Conservation (phyloP, 139 green algal species). For the Chlamydomonas schloesseri region DNA sequence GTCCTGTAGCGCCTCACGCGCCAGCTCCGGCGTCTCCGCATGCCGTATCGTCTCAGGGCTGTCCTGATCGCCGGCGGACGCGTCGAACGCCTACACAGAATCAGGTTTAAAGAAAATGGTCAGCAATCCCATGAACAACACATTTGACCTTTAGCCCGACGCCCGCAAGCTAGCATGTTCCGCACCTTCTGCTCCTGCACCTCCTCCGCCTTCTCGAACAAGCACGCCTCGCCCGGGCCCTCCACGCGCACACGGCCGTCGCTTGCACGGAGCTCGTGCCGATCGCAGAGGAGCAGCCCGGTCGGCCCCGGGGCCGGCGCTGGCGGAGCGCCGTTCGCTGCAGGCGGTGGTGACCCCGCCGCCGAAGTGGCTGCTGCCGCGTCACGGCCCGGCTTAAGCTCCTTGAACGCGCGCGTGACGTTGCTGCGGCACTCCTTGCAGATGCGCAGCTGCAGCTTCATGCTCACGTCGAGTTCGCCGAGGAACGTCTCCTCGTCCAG, state of each 20-base stretch:
- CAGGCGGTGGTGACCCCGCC: too few relatives aligned
- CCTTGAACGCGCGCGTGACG: conserved; percentile 46
- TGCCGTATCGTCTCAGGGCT: conserved; percentile 59
- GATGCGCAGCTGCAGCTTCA: conserved; percentile 49
- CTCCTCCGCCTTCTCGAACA: conserved; percentile 67
- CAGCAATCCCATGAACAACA: too few relatives aligned
- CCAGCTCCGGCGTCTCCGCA: conserved; percentile 71
- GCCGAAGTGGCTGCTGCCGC: background rate
- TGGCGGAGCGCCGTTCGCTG: background rate
- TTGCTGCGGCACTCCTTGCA: conserved; percentile 47
- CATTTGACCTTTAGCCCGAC: too few relatives aligned
- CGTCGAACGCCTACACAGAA: conserved; percentile 33
- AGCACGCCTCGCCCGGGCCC: conserved; percentile 37
- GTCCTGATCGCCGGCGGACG: conserved; percentile 32
- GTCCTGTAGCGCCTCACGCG: conserved; percentile 63
- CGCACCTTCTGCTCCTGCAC: conserved; percentile 64
- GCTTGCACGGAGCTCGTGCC: conserved; percentile 43
- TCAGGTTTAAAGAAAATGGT: too few relatives aligned
- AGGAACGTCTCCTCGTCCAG: conserved; percentile 43
- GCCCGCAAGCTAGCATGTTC: too few relatives aligned
- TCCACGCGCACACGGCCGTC: conserved; percentile 55
- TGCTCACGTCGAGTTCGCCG: conserved; percentile 41
- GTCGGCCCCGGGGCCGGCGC: background rate
- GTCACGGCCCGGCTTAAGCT: conserved; percentile 45
- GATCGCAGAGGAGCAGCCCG: conserved; percentile 54